Conservation (phyloP, 2,329 filamentous ascomycete species). For the Pyrenophora tritici-repentis region DNA sequence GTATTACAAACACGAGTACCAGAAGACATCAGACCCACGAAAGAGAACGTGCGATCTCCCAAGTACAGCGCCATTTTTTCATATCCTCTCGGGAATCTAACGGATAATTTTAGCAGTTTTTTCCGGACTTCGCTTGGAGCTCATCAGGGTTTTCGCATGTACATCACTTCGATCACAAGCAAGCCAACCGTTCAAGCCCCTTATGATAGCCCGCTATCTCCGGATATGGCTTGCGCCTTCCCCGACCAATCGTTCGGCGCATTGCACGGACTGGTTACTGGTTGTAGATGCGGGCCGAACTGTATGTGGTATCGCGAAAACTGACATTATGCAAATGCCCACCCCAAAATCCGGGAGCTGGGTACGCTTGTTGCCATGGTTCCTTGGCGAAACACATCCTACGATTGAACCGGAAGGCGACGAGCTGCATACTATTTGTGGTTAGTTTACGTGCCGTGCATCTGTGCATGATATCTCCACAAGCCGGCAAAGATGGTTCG, state of each 20-base stretch:
- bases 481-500: background rate
- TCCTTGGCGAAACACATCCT: constrained; percentile 6
- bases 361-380: constrained; percentile 7
- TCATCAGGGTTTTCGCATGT: constrained; percentile 3
- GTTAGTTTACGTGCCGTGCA: background rate
- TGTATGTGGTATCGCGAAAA: constrained; percentile 3
- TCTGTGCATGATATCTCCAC: too few species aligned
- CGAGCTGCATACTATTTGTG: background rate
- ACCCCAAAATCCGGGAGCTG: constrained; percentile 9
- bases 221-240: constrained; percentile 5
- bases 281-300: background rate
- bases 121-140: background rate
- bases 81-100: background rate
- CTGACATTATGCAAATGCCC: constrained; percentile 7
- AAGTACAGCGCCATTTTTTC: background rate
- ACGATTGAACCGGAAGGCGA: constrained; percentile 10
- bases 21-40: too few species aligned
- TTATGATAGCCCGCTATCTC: background rate
- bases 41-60: too few species aligned
- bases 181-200: background rate
- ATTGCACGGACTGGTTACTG: background rate
- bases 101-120: constrained; percentile 9
- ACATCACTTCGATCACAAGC: background rate
- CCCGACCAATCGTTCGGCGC: constrained; percentile 7
- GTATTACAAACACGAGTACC: too few species aligned